Base-by-base conservation (phyloP, 176 grass and related monocot species). In the Puccinellia tenuiflora region DNA sequence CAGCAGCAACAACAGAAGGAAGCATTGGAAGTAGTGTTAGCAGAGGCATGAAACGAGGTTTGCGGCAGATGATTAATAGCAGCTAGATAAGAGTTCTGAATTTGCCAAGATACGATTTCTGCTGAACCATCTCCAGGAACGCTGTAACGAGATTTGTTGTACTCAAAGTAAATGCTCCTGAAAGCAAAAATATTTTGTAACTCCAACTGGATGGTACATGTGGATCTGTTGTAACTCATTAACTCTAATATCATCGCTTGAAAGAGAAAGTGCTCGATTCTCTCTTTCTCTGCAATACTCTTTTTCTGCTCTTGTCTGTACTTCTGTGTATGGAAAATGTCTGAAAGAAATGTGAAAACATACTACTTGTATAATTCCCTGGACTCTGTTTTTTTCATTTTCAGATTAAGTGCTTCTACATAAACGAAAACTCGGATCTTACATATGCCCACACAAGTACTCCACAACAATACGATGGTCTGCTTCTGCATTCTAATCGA, bases 1-100 rank as follows among this genome's bases (percentile, higher is more conserved):
- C 85, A 83, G 89, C 81, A 60, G 64, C 83, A 75, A 83, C 77
- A 1, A n/a, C n/a, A n/a, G n/a, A n/a, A n/a, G n/a, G n/a, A n/a
- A n/a, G n/a, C n/a, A n/a, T n/a, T n/a, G n/a, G n/a, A n/a, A 80
- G 71, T 79, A 91, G 92, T 29, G 91, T 99, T 30, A 91, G 96
- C 24, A 92, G 91, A 92, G 93, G 93, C 4, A 75, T 96, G 16
- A 98, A 96, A 57, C 83, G 91, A 66, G 93, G 89, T 77, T 43
- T 43, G 52, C 69, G 17, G 42, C 22, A 42, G 15, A 68, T 59
- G 79, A 90, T 77, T 88, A 45, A 40, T 66, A 35, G 53, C 62
- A 66, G 77, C 34, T 73, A 48, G 24, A 7, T 73, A 47, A 9
- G 10, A 50, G 0, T 30, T 47, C 22, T 30, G 42, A 50, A 45